phyloP scores from a whole-genome alignment of 192 early-diverging fungal genomes.

The Backusella mclennaniae region DNA sequence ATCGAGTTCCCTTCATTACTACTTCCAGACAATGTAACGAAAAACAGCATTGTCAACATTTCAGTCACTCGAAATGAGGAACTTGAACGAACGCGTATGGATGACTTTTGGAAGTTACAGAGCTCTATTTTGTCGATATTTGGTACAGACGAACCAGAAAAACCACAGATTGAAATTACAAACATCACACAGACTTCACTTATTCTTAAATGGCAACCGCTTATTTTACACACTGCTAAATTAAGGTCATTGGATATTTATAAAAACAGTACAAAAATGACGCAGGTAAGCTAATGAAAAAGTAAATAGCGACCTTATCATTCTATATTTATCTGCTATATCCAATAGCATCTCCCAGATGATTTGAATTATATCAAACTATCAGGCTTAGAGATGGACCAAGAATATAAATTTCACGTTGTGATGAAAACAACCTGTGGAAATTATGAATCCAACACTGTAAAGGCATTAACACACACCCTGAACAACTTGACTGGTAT shows the following conservation, averaged over 20 bases:
- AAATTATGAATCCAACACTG: constrained; percentile 69
- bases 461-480: constrained; percentile 80
- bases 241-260: constrained; percentile 90
- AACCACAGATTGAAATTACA: constrained; percentile 73
- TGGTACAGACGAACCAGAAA: constrained; percentile 73
- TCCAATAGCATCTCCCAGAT: constrained; percentile 33
- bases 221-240: constrained; percentile 78
- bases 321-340: neutral
- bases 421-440: constrained; percentile 93
- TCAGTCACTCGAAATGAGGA: constrained; percentile 86
- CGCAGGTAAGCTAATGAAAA: constrained; percentile 48
- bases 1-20: constrained; percentile 98
- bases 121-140: constrained; percentile 79
- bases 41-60: constrained; percentile 95
- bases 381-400: constrained; percentile 86
- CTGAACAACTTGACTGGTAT: constrained; percentile 97
- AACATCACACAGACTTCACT: constrained; percentile 83
- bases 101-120: constrained; percentile 84
- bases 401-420: constrained; percentile 87
- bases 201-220: constrained; percentile 87
- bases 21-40: constrained; percentile 86
- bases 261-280: constrained; percentile 78
- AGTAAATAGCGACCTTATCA: constrained; percentile 5
- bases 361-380: constrained; percentile 66
- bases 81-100: constrained; percentile 80